Conservation (phyloP, 2,329 filamentous ascomycete species). For the Podosphaera fusca region DNA sequence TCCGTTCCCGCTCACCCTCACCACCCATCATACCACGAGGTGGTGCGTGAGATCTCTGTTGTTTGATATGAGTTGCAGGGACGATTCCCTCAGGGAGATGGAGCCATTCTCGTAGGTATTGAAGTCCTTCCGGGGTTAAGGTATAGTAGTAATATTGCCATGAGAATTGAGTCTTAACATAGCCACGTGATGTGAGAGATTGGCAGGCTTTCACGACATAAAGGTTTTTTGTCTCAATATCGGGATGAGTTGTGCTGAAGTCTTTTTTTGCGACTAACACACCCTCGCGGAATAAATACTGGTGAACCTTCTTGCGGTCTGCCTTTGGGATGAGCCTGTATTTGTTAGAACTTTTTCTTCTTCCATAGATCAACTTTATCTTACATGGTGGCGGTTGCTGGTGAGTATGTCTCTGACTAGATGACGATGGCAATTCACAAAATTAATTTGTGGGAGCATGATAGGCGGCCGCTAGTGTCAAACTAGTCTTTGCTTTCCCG, state of each 20-base stretch:
- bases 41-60: slow-evolving; percentile 80
- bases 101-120: slow-evolving; percentile 99
- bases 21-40: slow-evolving; percentile 89
- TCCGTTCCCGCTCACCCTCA: slow-evolving; percentile 57
- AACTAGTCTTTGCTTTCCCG: no score
- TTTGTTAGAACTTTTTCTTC: not conserved
- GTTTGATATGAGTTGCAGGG: slow-evolving; percentile 99
- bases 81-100: slow-evolving; percentile 99
- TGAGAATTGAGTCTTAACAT: slow-evolving; percentile 99
- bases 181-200: slow-evolving; percentile 93
- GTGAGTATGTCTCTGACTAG: not conserved
- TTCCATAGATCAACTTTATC: slow-evolving; percentile 2
- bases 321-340: slow-evolving; percentile 96
- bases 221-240: slow-evolving; percentile 99
- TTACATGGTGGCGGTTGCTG: slow-evolving; percentile 24
- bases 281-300: slow-evolving; percentile 89
- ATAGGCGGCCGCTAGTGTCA: not conserved
- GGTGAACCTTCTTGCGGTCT: slow-evolving; percentile 99
- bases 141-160: slow-evolving; percentile 99
- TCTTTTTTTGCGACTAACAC: slow-evolving; percentile 98
- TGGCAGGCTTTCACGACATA: slow-evolving; percentile 98
- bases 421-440: not conserved
- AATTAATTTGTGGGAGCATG: slow-evolving; percentile 1
- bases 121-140: slow-evolving; percentile 95
- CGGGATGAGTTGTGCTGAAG: slow-evolving; percentile 94